Base-by-base conservation (phyloP, 228 moss, liverwort and hornwort genomes). In the Sphagnum fallax region DNA sequence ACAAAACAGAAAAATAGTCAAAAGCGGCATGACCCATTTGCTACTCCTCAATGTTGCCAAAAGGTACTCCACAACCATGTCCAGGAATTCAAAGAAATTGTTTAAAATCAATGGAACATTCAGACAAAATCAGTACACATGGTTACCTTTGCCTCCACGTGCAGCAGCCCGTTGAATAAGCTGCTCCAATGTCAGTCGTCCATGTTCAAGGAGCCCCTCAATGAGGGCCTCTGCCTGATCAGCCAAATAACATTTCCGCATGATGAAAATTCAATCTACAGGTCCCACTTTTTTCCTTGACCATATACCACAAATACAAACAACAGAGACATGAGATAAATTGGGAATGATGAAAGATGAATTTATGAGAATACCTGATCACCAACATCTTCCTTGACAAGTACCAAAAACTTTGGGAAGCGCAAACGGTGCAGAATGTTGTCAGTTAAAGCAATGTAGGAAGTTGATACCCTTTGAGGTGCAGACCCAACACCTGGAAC, bases 131-230 rank as follows among this genome's bases (percentile, higher is more conserved):
- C 32, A 32, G 32, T 32, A 3, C 3, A 32, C 32, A 32, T 32
- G 32, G 63, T 73, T n/a, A 93, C 90, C 85, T 84, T 85, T 93
- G 57, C 90, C 87, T 75, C 82, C 81, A 75, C 82, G 78, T 49
- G 91, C 93, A 68, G 97, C 97, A 69, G 91, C 87, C 61, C 97
- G 75, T 74, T 97, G 93, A 66, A 90, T 82, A 51, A 97, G 86
- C 73, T 97, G 97, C 80, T 93, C 97, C 78, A 93, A 77, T 18
- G 93, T 91, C 59, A 97, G 91, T 68, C 97, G 86, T 4, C 97
- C 97, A 80, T 97, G 97, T 68, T 97, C 93, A 61, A 97, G 78
- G 53, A 97, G 73, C n/a, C 97, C 97, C 75, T 91, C 91, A 49
- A 93, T 53, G 71, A 97, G 75, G 1, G 90, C 80, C 69, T 93